Base-by-base conservation (phyloP, 352 stramenopile genomes). In the Globisporangium emineosum region DNA sequence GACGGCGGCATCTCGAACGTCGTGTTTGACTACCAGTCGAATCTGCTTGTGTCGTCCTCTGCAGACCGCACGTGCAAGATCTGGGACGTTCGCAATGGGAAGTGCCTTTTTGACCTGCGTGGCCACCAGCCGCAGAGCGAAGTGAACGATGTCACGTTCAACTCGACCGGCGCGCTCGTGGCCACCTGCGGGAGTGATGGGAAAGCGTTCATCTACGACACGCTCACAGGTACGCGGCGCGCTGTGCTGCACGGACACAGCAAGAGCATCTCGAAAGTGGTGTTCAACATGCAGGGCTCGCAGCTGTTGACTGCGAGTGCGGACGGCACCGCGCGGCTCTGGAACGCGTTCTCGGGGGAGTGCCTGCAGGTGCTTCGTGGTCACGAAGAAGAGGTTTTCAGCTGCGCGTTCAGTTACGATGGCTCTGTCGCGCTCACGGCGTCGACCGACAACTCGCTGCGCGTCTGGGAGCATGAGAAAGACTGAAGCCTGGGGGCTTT, bases 371-470 rank as follows among this genome's bases (percentile, higher is more conserved):
- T 84, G 1, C 60, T 93, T 3, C 64, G 60, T 21, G 81, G 81
- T 6, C 81, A 93, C 52, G 82, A 93, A 30, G 82, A 88, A 12
- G 77, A 90, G 10, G 71, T 90, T 19, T 79, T 86, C 40, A 78
- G 72, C 33, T 83, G 77, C 12, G 57, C 57, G 13, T 89, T 93
- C 53, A 88, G 77, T 47, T 93, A 93, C 62, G 84, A 93, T 42
- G 77, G 84, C 17, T 47, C 37, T 0, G 32, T 71, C 10, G 72
- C 70, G 15, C 54, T 90, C 23, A 91, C 80, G 7, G 70, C 62
- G 23, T 89, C 79, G 0, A 81, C 75, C 17, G 84, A 93, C 61
- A 93, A 90, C 60, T 89, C 76, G 10, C 40, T 91, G n/a, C 77
- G 79, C n/a, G 66, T 90, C 0, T 91, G 76, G 77, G 45, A 83